phyloP scores from a whole-genome alignment of 345 rosid genomes.

The Melaleuca quinquenervia region DNA sequence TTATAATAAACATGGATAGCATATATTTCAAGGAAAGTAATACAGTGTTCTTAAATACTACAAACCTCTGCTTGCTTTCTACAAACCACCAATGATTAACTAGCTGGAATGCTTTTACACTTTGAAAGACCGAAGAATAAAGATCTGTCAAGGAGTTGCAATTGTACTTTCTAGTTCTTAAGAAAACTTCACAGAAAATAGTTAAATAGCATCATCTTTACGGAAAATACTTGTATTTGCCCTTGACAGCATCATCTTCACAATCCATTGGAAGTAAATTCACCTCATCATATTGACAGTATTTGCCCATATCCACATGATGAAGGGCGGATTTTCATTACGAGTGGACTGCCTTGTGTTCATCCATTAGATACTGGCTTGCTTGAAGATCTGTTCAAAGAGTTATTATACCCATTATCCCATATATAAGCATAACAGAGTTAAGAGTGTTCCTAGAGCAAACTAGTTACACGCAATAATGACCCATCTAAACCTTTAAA shows the following conservation, averaged over 20 bases:
- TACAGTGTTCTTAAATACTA: too few relatives aligned
- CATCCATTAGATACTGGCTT: neutral
- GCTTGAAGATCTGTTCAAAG: neutral
- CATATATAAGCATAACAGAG: neutral
- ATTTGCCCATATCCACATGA: neutral
- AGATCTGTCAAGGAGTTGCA: neutral
- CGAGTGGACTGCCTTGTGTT: neutral
- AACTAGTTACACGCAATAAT: neutral
- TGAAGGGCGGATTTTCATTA: neutral
- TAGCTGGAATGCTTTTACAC: neutral
- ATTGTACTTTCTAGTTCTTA: neutral
- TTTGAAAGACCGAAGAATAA: neutral
- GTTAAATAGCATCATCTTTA: neutral
- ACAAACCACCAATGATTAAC: neutral
- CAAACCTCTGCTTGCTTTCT: too few relatives aligned
- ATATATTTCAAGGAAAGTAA: too few relatives aligned
- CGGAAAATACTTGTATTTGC: too few relatives aligned
- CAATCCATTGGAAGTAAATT: neutral
- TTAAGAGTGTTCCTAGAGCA: neutral
- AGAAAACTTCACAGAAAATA: too few relatives aligned
- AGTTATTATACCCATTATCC: neutral
- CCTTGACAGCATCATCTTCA: too few relatives aligned
- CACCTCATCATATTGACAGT: neutral
- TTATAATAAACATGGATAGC: too few relatives aligned
- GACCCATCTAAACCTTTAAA: neutral